Conservation (phyloP, 2,329 filamentous ascomycete genomes). For the Talaromyces piceae region DNA sequence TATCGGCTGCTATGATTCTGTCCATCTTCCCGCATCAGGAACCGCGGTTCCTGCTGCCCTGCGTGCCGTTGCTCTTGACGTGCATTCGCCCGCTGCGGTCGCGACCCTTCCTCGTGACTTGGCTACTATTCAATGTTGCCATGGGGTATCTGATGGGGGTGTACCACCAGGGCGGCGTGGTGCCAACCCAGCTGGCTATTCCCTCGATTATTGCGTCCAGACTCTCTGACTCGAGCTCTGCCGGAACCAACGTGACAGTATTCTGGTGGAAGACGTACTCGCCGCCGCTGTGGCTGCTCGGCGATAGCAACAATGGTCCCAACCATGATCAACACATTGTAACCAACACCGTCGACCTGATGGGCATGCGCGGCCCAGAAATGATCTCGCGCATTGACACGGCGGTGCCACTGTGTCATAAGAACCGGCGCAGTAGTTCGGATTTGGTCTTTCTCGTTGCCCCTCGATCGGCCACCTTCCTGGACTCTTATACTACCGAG, state of each 20-base stretch:
- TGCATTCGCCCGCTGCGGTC: constrained; percentile 37
- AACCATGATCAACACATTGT: constrained; percentile 18
- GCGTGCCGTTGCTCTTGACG: constrained; percentile 44
- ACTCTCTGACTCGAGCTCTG: constrained; percentile 10
- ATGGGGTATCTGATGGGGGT: constrained; percentile 45
- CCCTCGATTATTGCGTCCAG: constrained; percentile 29
- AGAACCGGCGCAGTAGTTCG: constrained; percentile 11
- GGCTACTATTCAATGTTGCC: constrained; percentile 44
- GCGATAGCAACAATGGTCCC: constrained; percentile 27
- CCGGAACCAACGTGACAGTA: constrained; percentile 25
- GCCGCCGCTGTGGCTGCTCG: constrained; percentile 45
- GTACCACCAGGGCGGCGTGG: constrained; percentile 48
- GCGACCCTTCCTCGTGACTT: constrained; percentile 35
- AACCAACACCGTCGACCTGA: constrained; percentile 37
- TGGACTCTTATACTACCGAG: constrained; percentile 29
- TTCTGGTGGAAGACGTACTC: constrained; percentile 52
- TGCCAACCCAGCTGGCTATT: constrained; percentile 43
- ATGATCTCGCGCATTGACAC: constrained; percentile 33
- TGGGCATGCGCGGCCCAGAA: constrained; percentile 39
- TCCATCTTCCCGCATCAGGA: constrained; percentile 46
- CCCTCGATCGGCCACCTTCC: constrained; percentile 36
- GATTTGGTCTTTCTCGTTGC: constrained; percentile 37
- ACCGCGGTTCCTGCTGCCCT: constrained; percentile 45
- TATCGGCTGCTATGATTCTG: constrained; percentile 38
- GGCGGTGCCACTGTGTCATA: constrained; percentile 25